Evolutionary conservation across 1,139 yeast species (phyloP).

Genomic region (Scheffersomyces lignicola): DNA sequence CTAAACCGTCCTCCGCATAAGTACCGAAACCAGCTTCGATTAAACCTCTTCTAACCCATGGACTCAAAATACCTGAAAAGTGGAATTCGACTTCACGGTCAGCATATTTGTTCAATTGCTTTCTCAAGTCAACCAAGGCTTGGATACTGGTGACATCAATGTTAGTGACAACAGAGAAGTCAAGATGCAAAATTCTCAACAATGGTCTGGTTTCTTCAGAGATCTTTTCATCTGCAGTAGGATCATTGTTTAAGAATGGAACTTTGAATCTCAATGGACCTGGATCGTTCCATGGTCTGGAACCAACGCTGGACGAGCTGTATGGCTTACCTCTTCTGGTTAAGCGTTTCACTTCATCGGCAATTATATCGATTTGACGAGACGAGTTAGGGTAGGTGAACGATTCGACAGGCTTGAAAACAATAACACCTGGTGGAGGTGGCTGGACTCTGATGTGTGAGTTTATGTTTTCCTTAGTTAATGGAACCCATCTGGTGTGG

Average conservation of each 20-base stretch:
- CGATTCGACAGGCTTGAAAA: slow-evolving; percentile 79
- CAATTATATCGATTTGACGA: slow-evolving; percentile 64
- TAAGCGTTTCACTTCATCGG: slow-evolving; percentile 61
- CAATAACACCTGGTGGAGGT: slow-evolving; percentile 91
- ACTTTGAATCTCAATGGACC: slow-evolving; percentile 57
- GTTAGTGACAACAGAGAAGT: slow-evolving; percentile 73
- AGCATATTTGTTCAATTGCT: slow-evolving; percentile 70
- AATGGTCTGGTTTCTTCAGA: slow-evolving; percentile 60
- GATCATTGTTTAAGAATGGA: slow-evolving; percentile 26
- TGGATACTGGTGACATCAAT: slow-evolving; percentile 82
- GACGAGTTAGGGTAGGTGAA: slow-evolving; percentile 83
- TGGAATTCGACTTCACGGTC: slow-evolving; percentile 88
- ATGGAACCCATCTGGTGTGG: slow-evolving; percentile 82
- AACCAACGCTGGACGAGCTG: slow-evolving; percentile 51
- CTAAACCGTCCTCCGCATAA: slow-evolving; percentile 42
- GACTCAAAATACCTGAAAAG: slow-evolving; percentile 79
- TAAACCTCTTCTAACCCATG: slow-evolving; percentile 83
- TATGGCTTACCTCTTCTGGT: slow-evolving; percentile 64
- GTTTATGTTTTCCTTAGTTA: slow-evolving; percentile 58
- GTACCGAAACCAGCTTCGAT: slow-evolving; percentile 80
- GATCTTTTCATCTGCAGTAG: slow-evolving; percentile 12
- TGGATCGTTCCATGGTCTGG: slow-evolving; percentile 91
- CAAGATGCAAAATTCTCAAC: slow-evolving; percentile 72
- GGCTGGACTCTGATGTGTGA: slow-evolving; percentile 57
- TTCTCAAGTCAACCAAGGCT: slow-evolving; percentile 72